Conservation (phyloP, 805 yeast species). For the Yamadazyma endophytica region DNA sequence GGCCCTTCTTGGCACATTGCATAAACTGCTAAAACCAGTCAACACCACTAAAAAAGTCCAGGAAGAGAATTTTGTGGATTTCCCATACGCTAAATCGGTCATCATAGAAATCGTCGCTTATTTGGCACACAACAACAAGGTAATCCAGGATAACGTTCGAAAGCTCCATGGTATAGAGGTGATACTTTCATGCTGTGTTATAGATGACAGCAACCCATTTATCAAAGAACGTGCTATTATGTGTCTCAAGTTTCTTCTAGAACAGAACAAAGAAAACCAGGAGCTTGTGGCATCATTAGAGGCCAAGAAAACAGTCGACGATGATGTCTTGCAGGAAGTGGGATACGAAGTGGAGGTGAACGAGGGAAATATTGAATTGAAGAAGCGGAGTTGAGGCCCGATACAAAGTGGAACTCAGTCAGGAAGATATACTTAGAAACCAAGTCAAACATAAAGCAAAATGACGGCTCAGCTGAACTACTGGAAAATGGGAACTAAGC, state of each 20-base stretch:
- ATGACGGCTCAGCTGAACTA: not conserved
- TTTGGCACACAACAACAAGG: constrained; percentile 46
- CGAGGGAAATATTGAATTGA: constrained; percentile 65
- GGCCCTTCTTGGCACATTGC: constrained; percentile 35
- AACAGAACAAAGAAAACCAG: constrained; percentile 67
- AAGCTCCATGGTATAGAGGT: constrained; percentile 64
- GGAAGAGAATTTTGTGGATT: constrained; percentile 10
- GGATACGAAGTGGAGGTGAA: constrained; percentile 75
- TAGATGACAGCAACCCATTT: constrained; percentile 86
- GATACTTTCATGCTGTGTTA: constrained; percentile 73
- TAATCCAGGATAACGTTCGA: constrained; percentile 66
- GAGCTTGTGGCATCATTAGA: constrained; percentile 71
- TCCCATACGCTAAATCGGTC: constrained; percentile 62
- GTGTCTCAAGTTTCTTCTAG: constrained; percentile 66
- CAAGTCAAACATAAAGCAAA: not conserved
- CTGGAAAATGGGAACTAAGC: not conserved
- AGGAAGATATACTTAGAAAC: not conserved
- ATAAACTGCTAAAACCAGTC: constrained; percentile 33
- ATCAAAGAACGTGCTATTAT: constrained; percentile 81
- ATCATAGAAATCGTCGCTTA: constrained; percentile 64
- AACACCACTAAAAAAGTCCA: constrained; percentile 21
- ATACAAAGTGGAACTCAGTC: not conserved
- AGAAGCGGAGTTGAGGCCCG: constrained; percentile 23
- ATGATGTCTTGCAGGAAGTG: constrained; percentile 53
- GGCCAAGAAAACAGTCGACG: constrained; percentile 62